These are phyloP conservation scores for Boletales sp. DNA, from an alignment of 768 basidiomycete species.

Conservation along the genomic window DNA sequence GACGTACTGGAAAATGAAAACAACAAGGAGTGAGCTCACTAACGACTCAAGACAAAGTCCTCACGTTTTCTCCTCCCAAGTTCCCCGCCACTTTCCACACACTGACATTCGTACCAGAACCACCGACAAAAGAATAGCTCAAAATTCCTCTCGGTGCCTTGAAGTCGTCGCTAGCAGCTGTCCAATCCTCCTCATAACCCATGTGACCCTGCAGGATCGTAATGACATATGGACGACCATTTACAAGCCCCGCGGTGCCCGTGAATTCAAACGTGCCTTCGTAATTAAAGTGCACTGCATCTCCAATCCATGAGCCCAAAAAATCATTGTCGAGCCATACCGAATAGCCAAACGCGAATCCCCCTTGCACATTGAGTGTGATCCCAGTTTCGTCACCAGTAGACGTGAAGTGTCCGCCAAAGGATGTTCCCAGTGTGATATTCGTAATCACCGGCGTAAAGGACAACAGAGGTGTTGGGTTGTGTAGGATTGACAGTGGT, in stretches of 20 bases:
- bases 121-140: conserved; percentile 44
- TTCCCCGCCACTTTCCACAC: conserved; percentile 52
- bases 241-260: not conserved
- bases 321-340: conserved; percentile 47
- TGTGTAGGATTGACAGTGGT: conserved; percentile 40
- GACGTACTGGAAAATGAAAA: conserved; percentile 32
- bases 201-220: conserved; percentile 55
- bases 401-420: conserved; percentile 48
- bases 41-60: conserved; percentile 4
- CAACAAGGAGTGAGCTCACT: not conserved
- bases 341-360: conserved; percentile 46
- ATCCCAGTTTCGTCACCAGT: conserved; percentile 45
- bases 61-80: conserved; percentile 44
- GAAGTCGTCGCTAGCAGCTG: conserved; percentile 41
- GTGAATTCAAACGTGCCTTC: conserved; percentile 16
- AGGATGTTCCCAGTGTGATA: conserved; percentile 51
- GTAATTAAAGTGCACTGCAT: conserved; percentile 9
- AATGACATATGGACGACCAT: conserved; percentile 38
- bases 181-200: conserved; percentile 45
- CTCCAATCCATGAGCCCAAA: conserved; percentile 38
- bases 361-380: conserved; percentile 39
- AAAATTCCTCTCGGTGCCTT: conserved; percentile 48
- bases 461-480: conserved; percentile 38
- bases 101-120: conserved; percentile 33
- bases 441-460: conserved; percentile 49